phyloP scores from a whole-genome alignment of 176 grass and related monocot genomes.

The Aegilops bicornis region DNA sequence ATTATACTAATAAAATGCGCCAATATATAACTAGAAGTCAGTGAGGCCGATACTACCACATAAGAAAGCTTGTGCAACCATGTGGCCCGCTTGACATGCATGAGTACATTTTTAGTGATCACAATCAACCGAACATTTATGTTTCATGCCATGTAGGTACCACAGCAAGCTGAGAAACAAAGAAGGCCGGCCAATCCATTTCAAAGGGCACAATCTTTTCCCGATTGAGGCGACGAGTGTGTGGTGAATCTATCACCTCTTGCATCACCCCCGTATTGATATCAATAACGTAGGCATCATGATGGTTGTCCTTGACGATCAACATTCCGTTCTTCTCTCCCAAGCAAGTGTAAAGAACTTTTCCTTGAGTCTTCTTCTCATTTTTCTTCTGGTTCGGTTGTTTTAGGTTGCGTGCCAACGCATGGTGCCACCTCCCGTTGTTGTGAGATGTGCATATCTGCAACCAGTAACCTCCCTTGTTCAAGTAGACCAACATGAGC shows the following conservation, averaged over 20 bases:
- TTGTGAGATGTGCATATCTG: not conserved
- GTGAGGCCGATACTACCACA: too few relatives aligned
- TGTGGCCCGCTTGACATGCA: too few relatives aligned
- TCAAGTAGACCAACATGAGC: not conserved
- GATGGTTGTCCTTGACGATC: not conserved
- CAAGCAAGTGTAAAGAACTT: not conserved
- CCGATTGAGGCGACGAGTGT: not conserved
- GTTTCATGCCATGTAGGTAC: too few relatives aligned
- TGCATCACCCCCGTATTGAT: not conserved
- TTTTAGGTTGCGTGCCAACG: not conserved
- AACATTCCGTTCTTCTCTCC: not conserved
- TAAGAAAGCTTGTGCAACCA: too few relatives aligned
- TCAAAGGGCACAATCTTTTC: not conserved
- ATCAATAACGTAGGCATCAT: not conserved
- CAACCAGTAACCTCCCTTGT: not conserved
- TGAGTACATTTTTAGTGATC: too few relatives aligned
- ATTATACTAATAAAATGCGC: too few relatives aligned
- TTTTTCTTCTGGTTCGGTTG: not conserved
- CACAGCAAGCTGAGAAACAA: not conserved
- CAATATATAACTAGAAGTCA: too few relatives aligned
- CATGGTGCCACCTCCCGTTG: too few relatives aligned
- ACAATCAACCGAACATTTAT: too few relatives aligned
- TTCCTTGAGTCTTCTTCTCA: too few relatives aligned
- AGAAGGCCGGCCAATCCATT: not conserved
- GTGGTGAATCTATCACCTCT: not conserved